These are phyloP conservation scores for Podaxis rugospora DNA, from an alignment of 768 basidiomycete species.

Conservation along the genomic window DNA sequence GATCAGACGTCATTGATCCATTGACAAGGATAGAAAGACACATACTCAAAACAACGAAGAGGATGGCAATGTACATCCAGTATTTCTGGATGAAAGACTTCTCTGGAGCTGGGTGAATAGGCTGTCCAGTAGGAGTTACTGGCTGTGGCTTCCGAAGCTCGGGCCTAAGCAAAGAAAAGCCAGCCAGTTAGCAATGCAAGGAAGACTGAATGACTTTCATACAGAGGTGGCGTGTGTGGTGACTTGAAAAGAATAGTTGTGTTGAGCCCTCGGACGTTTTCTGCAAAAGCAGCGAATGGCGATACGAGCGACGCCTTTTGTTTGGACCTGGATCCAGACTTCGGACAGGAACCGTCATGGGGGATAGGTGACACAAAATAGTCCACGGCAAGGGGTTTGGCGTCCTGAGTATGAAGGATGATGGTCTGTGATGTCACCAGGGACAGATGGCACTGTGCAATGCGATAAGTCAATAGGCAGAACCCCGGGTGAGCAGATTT, in stretches of 20 bases:
- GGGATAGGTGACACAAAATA: conserved; percentile 68
- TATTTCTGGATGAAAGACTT: conserved; percentile 86
- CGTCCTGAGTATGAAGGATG: conserved; percentile 44
- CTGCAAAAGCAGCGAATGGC: conserved; percentile 20
- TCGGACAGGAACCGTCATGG: conserved; percentile 65
- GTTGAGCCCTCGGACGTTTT: conserved; percentile 32
- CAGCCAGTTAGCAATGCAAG: conserved; percentile 1
- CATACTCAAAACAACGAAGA: conserved; percentile 57
- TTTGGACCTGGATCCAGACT: conserved; percentile 19
- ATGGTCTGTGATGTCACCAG: conserved; percentile 50
- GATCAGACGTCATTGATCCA: neutral
- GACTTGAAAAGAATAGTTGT: conserved; percentile 46
- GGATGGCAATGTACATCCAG: conserved; percentile 76
- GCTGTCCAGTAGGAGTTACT: conserved; percentile 61
- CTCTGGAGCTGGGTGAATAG: conserved; percentile 56
- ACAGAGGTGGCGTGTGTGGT: conserved; percentile 55
- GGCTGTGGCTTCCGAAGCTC: conserved; percentile 65
- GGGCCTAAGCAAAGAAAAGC: conserved; percentile 40
- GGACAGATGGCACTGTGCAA: conserved; percentile 62
- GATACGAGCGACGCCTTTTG: conserved; percentile 14
- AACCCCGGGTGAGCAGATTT: conserved; percentile 9
- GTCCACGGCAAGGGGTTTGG: conserved; percentile 60
- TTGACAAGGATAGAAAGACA: conserved; percentile 13
- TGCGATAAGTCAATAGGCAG: conserved; percentile 7
- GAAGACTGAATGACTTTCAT: conserved; percentile 19